These are phyloP conservation scores for Pseudogymnoascus destructans DNA, from an alignment of 2,329 filamentous ascomycete genomes.

Conservation along the genomic window DNA sequence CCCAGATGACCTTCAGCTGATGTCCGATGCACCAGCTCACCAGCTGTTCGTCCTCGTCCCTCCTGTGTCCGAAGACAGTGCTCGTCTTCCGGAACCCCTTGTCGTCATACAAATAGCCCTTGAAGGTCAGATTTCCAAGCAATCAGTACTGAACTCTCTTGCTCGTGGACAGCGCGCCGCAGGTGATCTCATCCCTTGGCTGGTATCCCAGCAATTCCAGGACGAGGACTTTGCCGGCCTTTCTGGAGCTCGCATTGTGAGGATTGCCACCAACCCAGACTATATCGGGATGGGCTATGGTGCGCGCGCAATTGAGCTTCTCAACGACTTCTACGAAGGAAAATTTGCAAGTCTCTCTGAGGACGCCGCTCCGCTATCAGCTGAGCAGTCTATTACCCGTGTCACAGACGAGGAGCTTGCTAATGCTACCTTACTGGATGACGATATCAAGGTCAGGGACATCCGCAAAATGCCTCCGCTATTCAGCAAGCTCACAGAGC, in stretches of 20 bases:
- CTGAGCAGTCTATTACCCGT: constrained; percentile 55
- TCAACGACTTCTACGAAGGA: constrained; percentile 87
- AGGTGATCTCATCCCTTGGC: constrained; percentile 92
- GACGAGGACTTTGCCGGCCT: constrained; percentile 91
- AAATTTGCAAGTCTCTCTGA: constrained; percentile 81
- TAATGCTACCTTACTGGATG: constrained; percentile 61
- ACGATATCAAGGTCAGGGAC: constrained; percentile 82
- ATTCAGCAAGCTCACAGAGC: constrained; percentile 77
- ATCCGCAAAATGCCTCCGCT: constrained; percentile 86
- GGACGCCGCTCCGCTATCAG: constrained; percentile 37
- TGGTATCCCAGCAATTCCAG: constrained; percentile 95
- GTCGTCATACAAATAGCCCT: constrained; percentile 90
- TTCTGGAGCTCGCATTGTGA: constrained; percentile 81
- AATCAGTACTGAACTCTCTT: constrained; percentile 81
- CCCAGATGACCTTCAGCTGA: constrained; percentile 92
- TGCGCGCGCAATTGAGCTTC: constrained; percentile 70
- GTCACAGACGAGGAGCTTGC: constrained; percentile 74
- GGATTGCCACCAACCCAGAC: constrained; percentile 93
- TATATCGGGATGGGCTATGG: constrained; percentile 91
- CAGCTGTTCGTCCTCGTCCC: constrained; percentile 90
- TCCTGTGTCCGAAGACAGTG: constrained; percentile 63
- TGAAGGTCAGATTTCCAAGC: constrained; percentile 86
- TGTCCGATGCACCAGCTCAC: constrained; percentile 95
- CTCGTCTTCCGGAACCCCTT: constrained; percentile 77
- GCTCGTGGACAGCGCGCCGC: constrained; percentile 79